Evolutionary conservation across 1,139 yeast genomes (phyloP), one percentile per base, ranked within the genome.

Genomic region (Wickerhamomyces sp.): DNA sequence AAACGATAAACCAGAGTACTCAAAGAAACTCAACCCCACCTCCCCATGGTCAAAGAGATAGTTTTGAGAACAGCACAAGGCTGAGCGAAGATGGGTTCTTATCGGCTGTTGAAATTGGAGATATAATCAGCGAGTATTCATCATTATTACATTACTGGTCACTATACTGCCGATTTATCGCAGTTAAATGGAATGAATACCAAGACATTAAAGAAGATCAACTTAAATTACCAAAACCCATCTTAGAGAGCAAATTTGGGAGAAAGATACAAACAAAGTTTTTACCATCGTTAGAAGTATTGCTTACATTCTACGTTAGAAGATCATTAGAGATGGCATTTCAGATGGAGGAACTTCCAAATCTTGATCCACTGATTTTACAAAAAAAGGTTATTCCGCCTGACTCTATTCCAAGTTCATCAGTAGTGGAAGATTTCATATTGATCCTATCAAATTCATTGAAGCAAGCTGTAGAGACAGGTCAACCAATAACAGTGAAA

Each of bases 121-220:
- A 73, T 43, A 56, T 82, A 36, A 70, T 86, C 18, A 76, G 73
- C 45, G 98, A 93, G 58, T 67, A 87, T 18, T 77, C 95, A 0
- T 72, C 84, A 7, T 84, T 93, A 59, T 68, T 93, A 58, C 88
- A 86, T 58, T 81, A 90, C 51, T 93, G 99, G 98, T 73, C 87
- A 9, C 74, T 89, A 62, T 94, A 90, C 63, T 75, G 87, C 49
- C 80, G 79, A 58, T 93, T 90, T 57, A 74, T 88, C 54, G 77
- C 88, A 2, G 72, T 76, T 32, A 78, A 84, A 50, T 87, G 87
- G 80, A 71, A 69, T 42, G 78, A 72, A 44, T 74, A 68, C 42
- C 52, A 57, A n/a, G 53, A 54, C 1, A 48, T 56, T 10, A 55
- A 57, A 26, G 46, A 51, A 18, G 52, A 46, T 27, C 43, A 46